A percentile compares a stretch with the other conserved stretches of the same genome.
phyloP scores from a whole-genome alignment of 2,329 filamentous ascomycete species.

The Hirsutella minnesotensis region DNA sequence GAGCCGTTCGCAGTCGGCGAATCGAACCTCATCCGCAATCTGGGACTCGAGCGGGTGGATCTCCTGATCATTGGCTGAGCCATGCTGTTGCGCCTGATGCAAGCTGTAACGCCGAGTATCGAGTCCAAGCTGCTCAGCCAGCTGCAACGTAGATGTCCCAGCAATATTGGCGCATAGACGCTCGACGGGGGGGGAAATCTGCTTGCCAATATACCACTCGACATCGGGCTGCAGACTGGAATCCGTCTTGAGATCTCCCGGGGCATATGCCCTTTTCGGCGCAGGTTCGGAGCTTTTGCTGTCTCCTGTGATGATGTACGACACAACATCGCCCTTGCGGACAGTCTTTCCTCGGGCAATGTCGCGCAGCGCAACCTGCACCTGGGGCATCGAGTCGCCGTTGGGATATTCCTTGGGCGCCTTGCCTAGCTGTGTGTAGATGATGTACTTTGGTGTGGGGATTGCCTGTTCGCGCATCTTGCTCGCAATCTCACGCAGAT shows the following conservation, averaged over 20 bases:
- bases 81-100: constrained; percentile 31
- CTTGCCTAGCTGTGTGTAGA: constrained; percentile 96
- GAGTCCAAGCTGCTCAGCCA: constrained; percentile 88
- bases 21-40: constrained; percentile 82
- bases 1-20: constrained; percentile 68
- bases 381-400: constrained; percentile 88
- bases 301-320: constrained; percentile 83
- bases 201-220: constrained; percentile 98
- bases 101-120: constrained; percentile 74
- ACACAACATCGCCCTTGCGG: constrained; percentile 90
- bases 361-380: constrained; percentile 86
- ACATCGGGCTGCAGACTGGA: constrained; percentile 72
- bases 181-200: constrained; percentile 95
- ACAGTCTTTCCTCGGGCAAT: constrained; percentile 77
- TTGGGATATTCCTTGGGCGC: constrained; percentile 89
- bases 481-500: constrained; percentile 69
- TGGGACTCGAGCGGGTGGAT: constrained; percentile 90
- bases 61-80: constrained; percentile 49
- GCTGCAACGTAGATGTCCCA: constrained; percentile 78
- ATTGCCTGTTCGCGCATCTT: constrained; percentile 77
- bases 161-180: constrained; percentile 92
- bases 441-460: constrained; percentile 81
- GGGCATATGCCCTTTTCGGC: constrained; percentile 80
- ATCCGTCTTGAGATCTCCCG: constrained; percentile 70
- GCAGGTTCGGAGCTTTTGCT: constrained; percentile 53